phyloP scores from a whole-genome alignment of 2,329 filamentous ascomycete species.

The Ciborinia camelliae region DNA sequence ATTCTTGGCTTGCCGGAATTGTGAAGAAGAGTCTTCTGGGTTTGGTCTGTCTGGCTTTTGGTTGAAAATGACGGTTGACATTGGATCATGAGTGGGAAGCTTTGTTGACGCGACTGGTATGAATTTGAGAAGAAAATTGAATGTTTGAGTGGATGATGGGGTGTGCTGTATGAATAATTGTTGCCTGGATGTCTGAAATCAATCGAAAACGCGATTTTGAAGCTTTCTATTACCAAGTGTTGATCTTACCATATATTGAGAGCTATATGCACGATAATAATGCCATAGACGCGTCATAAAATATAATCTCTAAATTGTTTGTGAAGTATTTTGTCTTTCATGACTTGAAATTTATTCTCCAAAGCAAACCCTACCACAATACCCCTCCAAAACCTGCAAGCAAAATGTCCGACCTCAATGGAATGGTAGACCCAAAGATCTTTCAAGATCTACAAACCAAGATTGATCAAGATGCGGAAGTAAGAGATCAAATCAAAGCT shows the following conservation, averaged over 20 bases:
- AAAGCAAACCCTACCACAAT: background rate
- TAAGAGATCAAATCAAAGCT: slow-evolving; percentile 79
- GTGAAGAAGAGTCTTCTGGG: slow-evolving; percentile 51
- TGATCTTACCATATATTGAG: too few species aligned
- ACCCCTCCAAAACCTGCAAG: slow-evolving; percentile 9
- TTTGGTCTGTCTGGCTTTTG: background rate
- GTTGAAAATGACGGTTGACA: background rate
- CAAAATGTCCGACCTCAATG: slow-evolving; percentile 26
- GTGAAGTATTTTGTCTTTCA: background rate
- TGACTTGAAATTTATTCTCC: background rate
- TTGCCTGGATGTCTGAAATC: too few species aligned
- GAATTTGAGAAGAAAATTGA: background rate
- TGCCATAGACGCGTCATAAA: background rate
- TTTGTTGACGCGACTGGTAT: background rate
- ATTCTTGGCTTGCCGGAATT: slow-evolving; percentile 48
- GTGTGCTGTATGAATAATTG: too few species aligned
- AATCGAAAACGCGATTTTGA: too few species aligned
- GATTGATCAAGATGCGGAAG: slow-evolving; percentile 80
- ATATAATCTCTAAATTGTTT: background rate
- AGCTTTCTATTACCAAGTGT: background rate
- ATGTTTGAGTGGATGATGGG: background rate
- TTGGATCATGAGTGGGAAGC: background rate
- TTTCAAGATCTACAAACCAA: slow-evolving; percentile 85
- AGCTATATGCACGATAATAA: background rate
- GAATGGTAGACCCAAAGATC: slow-evolving; percentile 62